Evolutionary conservation across 495 filamentous ascomycete genomes (phyloP).

Genomic region (Penicillium flavigenum): DNA sequence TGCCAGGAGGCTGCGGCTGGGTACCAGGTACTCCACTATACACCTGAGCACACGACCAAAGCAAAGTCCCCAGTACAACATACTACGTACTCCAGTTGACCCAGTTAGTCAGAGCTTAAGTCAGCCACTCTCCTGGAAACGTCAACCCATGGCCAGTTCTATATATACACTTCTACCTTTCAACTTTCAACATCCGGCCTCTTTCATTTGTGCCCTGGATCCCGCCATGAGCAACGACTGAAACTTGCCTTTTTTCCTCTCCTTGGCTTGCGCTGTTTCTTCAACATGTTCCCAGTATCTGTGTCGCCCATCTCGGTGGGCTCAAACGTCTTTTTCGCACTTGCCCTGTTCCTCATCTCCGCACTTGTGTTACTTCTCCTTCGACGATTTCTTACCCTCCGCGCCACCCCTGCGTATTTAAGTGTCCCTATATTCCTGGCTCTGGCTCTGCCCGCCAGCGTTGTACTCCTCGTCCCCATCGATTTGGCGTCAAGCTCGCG

Average conservation of each 20-base stretch:
- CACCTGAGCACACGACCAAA: constrained; percentile 2
- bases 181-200: not conserved
- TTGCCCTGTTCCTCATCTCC: constrained; percentile 71
- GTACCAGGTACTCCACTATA: constrained; percentile 18
- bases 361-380: constrained; percentile 76
- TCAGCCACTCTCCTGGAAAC: constrained; percentile 33
- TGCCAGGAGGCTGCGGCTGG: not conserved
- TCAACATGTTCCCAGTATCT: constrained; percentile 29
- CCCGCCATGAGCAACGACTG: constrained; percentile 24
- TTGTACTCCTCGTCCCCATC: constrained; percentile 93
- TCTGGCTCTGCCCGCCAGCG: constrained; percentile 85
- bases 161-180: constrained; percentile 10
- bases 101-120: constrained; percentile 24
- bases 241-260: constrained; percentile 6
- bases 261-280: constrained; percentile 12
- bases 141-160: constrained; percentile 19
- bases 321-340: constrained; percentile 70
- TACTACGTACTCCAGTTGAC: not conserved
- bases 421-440: constrained; percentile 90
- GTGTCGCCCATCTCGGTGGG: constrained; percentile 48
- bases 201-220: not conserved
- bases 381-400: constrained; percentile 84
- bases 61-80: constrained; percentile 9
- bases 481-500: constrained; percentile 85
- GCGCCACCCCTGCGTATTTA: constrained; percentile 87